These are phyloP conservation scores for Rhizopogon rudus DNA, from an alignment of 768 basidiomycete genomes.

Conservation along the genomic window DNA sequence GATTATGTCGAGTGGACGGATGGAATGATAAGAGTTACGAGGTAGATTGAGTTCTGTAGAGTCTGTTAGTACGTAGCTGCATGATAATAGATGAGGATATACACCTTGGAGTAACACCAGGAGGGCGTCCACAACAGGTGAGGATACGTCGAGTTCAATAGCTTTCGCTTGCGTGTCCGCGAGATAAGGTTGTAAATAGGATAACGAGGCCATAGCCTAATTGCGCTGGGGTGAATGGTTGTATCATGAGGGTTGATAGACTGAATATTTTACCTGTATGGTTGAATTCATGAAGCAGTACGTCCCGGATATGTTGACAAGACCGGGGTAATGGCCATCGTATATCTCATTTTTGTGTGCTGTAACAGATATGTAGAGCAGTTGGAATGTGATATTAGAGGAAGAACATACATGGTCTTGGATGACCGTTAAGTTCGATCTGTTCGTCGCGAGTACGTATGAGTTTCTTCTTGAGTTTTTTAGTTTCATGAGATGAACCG, in stretches of 20 bases:
- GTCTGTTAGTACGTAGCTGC: conserved; percentile 3
- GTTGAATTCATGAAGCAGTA: conserved; percentile 99
- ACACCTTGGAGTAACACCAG: conserved; percentile 64
- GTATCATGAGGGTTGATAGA: conserved; percentile 1
- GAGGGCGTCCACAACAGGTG: conserved; percentile 82
- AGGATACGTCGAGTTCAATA: conserved; percentile 73
- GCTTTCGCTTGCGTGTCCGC: conserved; percentile 72
- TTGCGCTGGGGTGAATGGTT: conserved; percentile 10
- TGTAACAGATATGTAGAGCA: conserved; percentile 6
- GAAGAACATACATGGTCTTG: conserved; percentile 21
- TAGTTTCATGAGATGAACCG: conserved; percentile 27
- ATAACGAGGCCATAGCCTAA: conserved; percentile 85
- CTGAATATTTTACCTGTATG: conserved; percentile 55
- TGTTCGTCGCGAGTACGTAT: conserved; percentile 55
- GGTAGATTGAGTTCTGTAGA: conserved; percentile 61
- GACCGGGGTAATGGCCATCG: conserved; percentile 72
- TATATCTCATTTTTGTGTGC: conserved; percentile 18
- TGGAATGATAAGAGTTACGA: conserved; percentile 46
- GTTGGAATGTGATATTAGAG: background rate
- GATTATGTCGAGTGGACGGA: conserved; percentile 73
- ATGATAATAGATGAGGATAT: conserved; percentile 13
- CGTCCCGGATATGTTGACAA: conserved; percentile 93
- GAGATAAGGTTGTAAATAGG: conserved; percentile 77
- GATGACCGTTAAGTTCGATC: conserved; percentile 37
- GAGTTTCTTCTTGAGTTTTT: conserved; percentile 45